These are phyloP conservation scores for Vaccinium vitisidaea DNA, from an alignment of 148 eudicot genomes.

Conservation along the genomic window DNA sequence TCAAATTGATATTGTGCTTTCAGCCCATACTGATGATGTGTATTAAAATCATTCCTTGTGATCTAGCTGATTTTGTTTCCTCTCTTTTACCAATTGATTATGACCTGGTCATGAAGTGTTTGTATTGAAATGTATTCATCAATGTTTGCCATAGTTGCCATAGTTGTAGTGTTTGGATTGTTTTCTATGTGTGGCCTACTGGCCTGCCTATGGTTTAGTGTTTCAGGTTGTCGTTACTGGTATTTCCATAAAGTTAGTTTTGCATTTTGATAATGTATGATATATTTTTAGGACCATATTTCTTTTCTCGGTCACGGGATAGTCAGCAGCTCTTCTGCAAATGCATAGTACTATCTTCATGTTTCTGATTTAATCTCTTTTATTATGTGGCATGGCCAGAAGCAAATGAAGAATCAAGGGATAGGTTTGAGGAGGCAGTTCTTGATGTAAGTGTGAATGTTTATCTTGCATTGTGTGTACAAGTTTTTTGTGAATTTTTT, in stretches of 20 bases:
- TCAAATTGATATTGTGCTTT: background rate
- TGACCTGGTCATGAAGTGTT: background rate
- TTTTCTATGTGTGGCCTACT: background rate
- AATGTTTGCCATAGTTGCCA: background rate
- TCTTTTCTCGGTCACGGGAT: background rate
- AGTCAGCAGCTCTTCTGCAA: background rate
- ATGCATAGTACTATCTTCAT: background rate
- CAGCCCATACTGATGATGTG: background rate
- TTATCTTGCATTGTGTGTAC: background rate
- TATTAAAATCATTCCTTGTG: background rate
- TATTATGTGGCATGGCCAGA: constrained; percentile 36
- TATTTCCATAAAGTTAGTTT: background rate
- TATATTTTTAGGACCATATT: background rate
- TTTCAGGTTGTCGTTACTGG: background rate
- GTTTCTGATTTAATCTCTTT: background rate
- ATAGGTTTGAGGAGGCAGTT: constrained; percentile 31
- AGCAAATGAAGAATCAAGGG: constrained; percentile 30
- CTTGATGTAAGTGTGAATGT: constrained; percentile 41
- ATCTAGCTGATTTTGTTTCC: background rate
- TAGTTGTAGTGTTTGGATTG: background rate
- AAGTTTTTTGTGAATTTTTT: background rate
- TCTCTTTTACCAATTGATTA: background rate
- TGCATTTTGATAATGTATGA: background rate
- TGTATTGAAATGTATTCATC: background rate
- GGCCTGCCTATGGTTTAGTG: background rate